Evolutionary conservation across 768 basidiomycete species (phyloP).

Genomic region (Symmetrospora coprosmae): DNA sequence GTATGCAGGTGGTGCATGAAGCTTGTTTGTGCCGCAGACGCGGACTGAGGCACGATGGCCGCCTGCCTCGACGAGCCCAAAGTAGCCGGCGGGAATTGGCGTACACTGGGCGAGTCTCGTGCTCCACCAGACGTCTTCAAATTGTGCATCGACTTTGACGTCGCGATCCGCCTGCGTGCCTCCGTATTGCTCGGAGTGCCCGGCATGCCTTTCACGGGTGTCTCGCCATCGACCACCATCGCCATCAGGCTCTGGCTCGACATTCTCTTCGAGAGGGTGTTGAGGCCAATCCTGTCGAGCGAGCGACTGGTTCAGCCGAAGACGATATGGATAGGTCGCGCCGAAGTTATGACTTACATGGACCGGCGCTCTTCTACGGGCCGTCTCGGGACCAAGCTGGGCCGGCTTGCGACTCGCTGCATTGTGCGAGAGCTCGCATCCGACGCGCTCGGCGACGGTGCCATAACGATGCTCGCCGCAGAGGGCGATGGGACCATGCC

Average conservation of each 20-base stretch:
- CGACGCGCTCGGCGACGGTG: neutral
- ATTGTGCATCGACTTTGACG: constrained; percentile 21
- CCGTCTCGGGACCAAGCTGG: constrained; percentile 32
- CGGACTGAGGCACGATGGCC: too few relatives aligned
- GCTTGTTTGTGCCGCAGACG: too few relatives aligned
- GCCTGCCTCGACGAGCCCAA: too few relatives aligned
- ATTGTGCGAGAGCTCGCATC: constrained; percentile 24
- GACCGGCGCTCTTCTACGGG: constrained; percentile 29
- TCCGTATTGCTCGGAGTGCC: constrained; percentile 11
- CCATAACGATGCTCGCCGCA: neutral
- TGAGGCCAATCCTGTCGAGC: neutral
- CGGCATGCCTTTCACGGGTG: constrained; percentile 5
- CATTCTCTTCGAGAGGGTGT: constrained; percentile 1
- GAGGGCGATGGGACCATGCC: neutral
- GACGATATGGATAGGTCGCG: too few relatives aligned
- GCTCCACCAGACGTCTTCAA: constrained; percentile 16
- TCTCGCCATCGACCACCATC: constrained; percentile 24
- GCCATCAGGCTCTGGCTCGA: neutral
- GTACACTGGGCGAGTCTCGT: too few relatives aligned
- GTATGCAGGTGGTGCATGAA: too few relatives aligned
- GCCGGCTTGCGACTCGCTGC: constrained; percentile 29
- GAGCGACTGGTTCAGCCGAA: neutral
- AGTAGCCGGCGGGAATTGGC: too few relatives aligned
- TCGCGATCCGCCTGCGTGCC: constrained; percentile 7
- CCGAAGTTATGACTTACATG: too few relatives aligned